A percentile compares a stretch with the other conserved stretches of the same genome.
These are phyloP conservation scores for Meredithiella fracta DNA, from an alignment of 2,329 filamentous ascomycete genomes.

Conservation along the genomic window DNA sequence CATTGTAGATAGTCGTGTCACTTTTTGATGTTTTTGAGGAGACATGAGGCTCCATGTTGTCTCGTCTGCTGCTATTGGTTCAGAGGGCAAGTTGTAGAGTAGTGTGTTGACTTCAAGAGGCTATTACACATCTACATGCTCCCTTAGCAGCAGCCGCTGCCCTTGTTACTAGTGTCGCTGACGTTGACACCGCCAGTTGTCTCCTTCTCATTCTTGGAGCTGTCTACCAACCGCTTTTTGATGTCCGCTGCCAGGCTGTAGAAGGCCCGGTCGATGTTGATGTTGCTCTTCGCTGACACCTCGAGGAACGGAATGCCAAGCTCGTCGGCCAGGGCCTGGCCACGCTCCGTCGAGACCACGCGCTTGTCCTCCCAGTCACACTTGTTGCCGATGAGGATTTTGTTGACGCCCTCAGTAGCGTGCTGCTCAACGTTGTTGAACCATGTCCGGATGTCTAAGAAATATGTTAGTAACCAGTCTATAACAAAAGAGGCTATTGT, in stretches of 20 bases:
- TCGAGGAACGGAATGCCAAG: conserved; percentile 96
- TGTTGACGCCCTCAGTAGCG: conserved; percentile 96
- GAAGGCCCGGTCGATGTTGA: conserved; percentile 98
- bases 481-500: not conserved
- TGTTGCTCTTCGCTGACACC: conserved; percentile 96
- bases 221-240: conserved; percentile 96
- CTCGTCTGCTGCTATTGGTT: not conserved
- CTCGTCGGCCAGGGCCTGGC: conserved; percentile 85
- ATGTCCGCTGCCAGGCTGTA: conserved; percentile 90
- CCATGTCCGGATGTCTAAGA: conserved; percentile 89
- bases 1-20: not conserved
- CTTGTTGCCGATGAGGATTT: conserved; percentile 99
- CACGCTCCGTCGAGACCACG: conserved; percentile 79
- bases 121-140: not conserved
- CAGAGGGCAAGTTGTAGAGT: not conserved
- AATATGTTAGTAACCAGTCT: conserved; percentile 13
- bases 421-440: conserved; percentile 98
- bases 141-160: conserved; percentile 62
- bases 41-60: not conserved
- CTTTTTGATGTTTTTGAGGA: not conserved
- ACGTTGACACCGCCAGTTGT: conserved; percentile 49
- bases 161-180: conserved; percentile 37
- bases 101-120: not conserved
- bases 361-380: conserved; percentile 99
- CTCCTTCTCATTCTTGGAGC: conserved; percentile 56